These are phyloP conservation scores for Penicillium coprophilum DNA, from an alignment of 495 filamentous ascomycete genomes.

Conservation along the genomic window DNA sequence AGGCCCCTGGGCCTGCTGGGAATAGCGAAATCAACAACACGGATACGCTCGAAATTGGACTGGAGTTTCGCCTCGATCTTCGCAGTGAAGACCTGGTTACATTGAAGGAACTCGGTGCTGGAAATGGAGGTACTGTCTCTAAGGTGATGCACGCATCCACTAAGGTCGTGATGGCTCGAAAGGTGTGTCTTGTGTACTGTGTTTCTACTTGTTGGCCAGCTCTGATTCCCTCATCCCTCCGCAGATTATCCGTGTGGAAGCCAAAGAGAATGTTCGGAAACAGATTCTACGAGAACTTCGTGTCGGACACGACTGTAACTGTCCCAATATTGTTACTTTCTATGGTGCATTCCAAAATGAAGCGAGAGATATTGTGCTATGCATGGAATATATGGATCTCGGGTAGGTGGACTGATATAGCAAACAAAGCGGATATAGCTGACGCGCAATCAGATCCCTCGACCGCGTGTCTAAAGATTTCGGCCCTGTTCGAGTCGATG, in stretches of 20 bases:
- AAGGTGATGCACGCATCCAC: slow-evolving; percentile 95
- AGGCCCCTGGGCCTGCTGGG: slow-evolving; percentile 59
- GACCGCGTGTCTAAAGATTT: slow-evolving; percentile 93
- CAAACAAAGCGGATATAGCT: slow-evolving; percentile 13
- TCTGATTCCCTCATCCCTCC: slow-evolving; percentile 12
- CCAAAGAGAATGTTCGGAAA: slow-evolving; percentile 92
- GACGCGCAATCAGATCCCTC: slow-evolving; percentile 64
- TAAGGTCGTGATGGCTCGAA: slow-evolving; percentile 94
- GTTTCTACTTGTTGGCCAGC: background rate
- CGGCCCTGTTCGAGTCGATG: slow-evolving; percentile 94
- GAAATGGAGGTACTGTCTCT: slow-evolving; percentile 96
- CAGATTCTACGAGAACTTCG: slow-evolving; percentile 94
- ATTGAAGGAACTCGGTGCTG: slow-evolving; percentile 89
- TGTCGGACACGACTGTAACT: slow-evolving; percentile 98
- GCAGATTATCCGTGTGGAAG: slow-evolving; percentile 96
- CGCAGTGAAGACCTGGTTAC: slow-evolving; percentile 89
- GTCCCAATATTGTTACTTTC: slow-evolving; percentile 92
- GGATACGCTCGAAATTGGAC: slow-evolving; percentile 90
- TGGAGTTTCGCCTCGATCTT: slow-evolving; percentile 92
- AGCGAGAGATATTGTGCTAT: slow-evolving; percentile 94
- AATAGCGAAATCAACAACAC: slow-evolving; percentile 58
- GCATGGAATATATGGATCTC: slow-evolving; percentile 99
- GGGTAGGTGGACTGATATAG: slow-evolving; percentile 63
- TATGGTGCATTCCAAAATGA: slow-evolving; percentile 97
- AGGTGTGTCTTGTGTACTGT: slow-evolving; percentile 57